Base-by-base conservation (phyloP, 1,139 yeast genomes). In the Taiozyma sp. region DNA sequence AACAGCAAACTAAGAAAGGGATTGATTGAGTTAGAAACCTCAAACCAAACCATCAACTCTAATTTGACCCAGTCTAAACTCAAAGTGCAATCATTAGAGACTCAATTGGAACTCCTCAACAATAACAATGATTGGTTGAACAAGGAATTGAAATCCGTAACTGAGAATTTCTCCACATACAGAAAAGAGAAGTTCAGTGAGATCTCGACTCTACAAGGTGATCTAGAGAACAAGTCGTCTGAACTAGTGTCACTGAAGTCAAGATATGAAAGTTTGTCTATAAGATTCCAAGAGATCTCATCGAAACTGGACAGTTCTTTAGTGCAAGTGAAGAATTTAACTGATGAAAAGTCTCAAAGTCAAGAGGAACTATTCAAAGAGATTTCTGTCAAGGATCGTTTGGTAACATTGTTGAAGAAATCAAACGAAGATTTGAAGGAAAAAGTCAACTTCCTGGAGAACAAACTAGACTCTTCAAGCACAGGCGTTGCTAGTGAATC, bases 331-430 rank as follows among this genome's bases (percentile, higher is more conserved):
- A 78, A 79, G 50, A 73, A 74, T 24, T 62, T 83, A 19, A 81
- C 78, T 47, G 80, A 76, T 52, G 73, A 76, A 46, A 63, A 75
- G 8, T 68, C 78, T 1, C 60, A 71, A 9, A 73, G 75, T 27
- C 81, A 79, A 55, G 79, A 80, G 32, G 81, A 79, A 44, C 83
- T 81, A 59, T 68, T 81, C 44, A 78, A 78, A 49, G 96, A 89
- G 61, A 71, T 87, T 62, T 69, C 80, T 3, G 70, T 81, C 40
- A 90, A 86, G 64, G 84, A 84, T 53, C 81, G 88, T 47, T 68
- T 84, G 41, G 73, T 82, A 2, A 81, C 79, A 45, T 71, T 87
- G 22, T 74, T 89, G 55, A 82, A 84, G 50, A 80, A 73, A 40
- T 71, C 83, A 2, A 70, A 77, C 9, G 62, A 60, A 1, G 83